Evolutionary conservation across 768 basidiomycete genomes (phyloP), one percentile per base, ranked within the genome.

Genomic region (Suillus luteus): DNA sequence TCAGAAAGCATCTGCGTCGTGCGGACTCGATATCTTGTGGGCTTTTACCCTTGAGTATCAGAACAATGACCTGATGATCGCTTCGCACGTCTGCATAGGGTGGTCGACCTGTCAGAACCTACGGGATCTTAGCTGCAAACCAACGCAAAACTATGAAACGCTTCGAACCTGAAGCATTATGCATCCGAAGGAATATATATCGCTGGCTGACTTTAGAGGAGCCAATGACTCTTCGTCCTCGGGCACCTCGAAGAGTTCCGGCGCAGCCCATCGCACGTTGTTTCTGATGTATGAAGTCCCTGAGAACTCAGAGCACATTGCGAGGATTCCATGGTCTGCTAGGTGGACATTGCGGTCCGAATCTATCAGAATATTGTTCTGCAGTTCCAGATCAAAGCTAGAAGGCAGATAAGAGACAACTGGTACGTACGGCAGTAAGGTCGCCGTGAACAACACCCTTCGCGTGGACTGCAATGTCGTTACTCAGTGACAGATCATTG

Each of bases 251-350:
- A 79, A 82, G 4, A 82, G 67, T 17, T 75, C 67, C 1, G 80
- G 70, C 49, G 81, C 82, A n/a, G 80, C 78, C 80, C 81, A 82
- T 0, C 82, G 75, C 43, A 81, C 76, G 64, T 58, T 58, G 38
- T 5, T 57, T 17, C 57, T 74, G 60, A 71, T 60, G 24, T 60
- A 60, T 35, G 68, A 66, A 17, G 64, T 68, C 10, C 63, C 66
- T 24, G 63, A 65, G 4, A 67, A 63, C 27, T 76, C 75, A 60
- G 64, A 69, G 38, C 72, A 64, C 31, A 78, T 67, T 15, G 65
- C 66, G 12, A 76, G 75, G 17, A 80, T 69, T 9, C 79, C 79
- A 24, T 78, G 79, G 67, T 79, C 80, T 22, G 72, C 73, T 11
- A 80, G 68, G 55, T 71, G 72, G 0, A 76, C 76, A 43, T 69